A percentile compares a stretch with the other conserved stretches of the same genome.
These are phyloP conservation scores for Hemileia vastatrix DNA, from an alignment of 1,284 basidiomycete species.

Conservation along the genomic window DNA sequence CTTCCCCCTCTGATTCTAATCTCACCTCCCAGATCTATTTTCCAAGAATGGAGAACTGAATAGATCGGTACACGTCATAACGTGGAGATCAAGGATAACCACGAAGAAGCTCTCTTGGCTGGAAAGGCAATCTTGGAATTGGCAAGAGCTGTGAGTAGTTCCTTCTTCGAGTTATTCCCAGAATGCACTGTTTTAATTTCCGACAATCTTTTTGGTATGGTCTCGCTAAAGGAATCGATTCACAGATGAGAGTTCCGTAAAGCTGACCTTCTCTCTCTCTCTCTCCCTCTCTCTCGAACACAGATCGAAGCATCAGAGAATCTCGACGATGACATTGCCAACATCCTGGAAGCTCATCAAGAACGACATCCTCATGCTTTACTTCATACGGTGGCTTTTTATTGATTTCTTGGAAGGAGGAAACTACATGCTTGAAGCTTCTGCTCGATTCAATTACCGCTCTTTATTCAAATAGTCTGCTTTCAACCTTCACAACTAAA, in stretches of 20 bases:
- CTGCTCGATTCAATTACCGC: too few species aligned
- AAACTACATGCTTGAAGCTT: too few species aligned
- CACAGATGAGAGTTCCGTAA: background rate
- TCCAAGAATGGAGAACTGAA: slow-evolving; percentile 39
- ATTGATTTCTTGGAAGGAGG: slow-evolving; percentile 24
- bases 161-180: background rate
- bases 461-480: too few species aligned
- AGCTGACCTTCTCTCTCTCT: background rate
- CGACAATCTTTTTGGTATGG: too few species aligned
- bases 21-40: slow-evolving; percentile 30
- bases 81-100: slow-evolving; percentile 44
- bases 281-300: background rate
- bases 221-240: background rate
- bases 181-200: too few species aligned
- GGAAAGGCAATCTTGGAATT: slow-evolving; percentile 40
- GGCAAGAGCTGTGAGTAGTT: slow-evolving; percentile 31
- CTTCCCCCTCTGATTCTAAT: too few species aligned
- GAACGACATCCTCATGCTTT: slow-evolving; percentile 36
- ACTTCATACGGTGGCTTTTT: slow-evolving; percentile 39
- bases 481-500: too few species aligned
- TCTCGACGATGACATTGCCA: slow-evolving; percentile 38
- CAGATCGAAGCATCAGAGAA: slow-evolving; percentile 31
- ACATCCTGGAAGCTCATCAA: slow-evolving; percentile 37
- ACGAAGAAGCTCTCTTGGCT: slow-evolving; percentile 39
- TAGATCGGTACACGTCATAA: slow-evolving; percentile 41